phyloP scores from a whole-genome alignment of 352 stramenopile genomes.

The Phytopythium kandeliae region DNA sequence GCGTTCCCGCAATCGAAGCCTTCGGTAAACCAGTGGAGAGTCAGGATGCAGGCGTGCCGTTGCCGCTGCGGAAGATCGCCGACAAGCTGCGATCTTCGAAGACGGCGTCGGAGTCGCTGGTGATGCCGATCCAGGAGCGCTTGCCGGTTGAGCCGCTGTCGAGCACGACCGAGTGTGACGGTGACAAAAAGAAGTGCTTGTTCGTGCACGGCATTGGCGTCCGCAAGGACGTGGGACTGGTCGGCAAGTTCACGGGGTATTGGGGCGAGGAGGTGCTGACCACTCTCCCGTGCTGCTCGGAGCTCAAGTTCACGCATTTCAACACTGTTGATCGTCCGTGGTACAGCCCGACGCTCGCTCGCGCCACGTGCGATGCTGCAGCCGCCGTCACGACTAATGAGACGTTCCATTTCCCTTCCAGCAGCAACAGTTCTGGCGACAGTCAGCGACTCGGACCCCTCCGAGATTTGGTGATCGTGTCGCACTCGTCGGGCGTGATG shows the following conservation, averaged over 20 bases:
- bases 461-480: constrained; percentile 21
- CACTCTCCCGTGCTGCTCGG: constrained; percentile 18
- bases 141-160: background rate
- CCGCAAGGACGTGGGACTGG: constrained; percentile 14
- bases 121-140: background rate
- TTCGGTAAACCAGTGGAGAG: background rate
- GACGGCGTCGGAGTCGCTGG: background rate
- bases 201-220: constrained; percentile 44
- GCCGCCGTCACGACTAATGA: constrained; percentile 7
- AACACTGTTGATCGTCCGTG: constrained; percentile 22
- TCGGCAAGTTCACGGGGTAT: constrained; percentile 17
- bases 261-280: constrained; percentile 14
- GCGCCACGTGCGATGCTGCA: constrained; percentile 16
- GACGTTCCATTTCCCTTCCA: constrained; percentile 12
- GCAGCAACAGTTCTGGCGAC: background rate
- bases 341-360: constrained; percentile 17
- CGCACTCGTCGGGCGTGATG: constrained; percentile 38
- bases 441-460: background rate
- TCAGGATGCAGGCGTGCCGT: background rate
- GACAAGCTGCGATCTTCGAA: background rate
- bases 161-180: constrained; percentile 2
- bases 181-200: constrained; percentile 25
- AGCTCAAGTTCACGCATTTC: constrained; percentile 25
- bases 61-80: background rate
- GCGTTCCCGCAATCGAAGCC: background rate